Percentiles rank a stretch among this genome's conserved stretches.
Conservation (phyloP, 306 rosid genomes). For the Rubus parviflorus region DNA sequence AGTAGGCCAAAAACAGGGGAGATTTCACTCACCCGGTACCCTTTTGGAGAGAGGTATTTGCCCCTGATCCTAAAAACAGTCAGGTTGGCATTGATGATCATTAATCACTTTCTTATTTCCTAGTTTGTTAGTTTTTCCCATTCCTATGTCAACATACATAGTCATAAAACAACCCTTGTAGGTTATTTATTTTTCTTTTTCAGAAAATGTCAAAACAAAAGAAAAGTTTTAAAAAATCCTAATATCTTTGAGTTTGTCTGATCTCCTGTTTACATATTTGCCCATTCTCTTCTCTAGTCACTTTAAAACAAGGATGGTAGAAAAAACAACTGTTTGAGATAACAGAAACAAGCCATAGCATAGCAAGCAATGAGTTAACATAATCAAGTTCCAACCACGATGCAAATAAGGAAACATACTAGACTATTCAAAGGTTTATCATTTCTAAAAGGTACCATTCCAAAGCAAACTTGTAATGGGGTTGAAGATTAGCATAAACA, state of each 20-base stretch:
- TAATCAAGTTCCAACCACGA: background rate
- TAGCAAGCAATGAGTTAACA: background rate
- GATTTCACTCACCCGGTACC: background rate
- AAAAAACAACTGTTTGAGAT: background rate
- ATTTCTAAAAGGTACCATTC: background rate
- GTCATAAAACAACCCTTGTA: background rate
- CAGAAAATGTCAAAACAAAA: background rate
- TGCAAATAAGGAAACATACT: background rate
- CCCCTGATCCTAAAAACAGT: background rate
- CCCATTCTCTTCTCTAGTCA: background rate
- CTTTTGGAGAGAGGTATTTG: background rate
- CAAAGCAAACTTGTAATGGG: background rate
- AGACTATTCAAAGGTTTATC: background rate
- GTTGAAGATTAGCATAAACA: background rate
- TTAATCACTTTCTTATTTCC: background rate
- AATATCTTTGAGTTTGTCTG: background rate
- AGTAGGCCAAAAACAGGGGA: background rate
- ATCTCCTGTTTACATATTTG: background rate
- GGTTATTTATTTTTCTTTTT: background rate
- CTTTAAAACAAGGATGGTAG: background rate
- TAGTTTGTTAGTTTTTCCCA: background rate
- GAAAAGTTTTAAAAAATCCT: background rate
- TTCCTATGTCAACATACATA: background rate
- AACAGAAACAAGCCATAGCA: background rate
- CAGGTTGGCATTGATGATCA: background rate